Evolutionary conservation across 2,329 filamentous ascomycete genomes (phyloP).

Genomic region (Penicillium sp.): DNA sequence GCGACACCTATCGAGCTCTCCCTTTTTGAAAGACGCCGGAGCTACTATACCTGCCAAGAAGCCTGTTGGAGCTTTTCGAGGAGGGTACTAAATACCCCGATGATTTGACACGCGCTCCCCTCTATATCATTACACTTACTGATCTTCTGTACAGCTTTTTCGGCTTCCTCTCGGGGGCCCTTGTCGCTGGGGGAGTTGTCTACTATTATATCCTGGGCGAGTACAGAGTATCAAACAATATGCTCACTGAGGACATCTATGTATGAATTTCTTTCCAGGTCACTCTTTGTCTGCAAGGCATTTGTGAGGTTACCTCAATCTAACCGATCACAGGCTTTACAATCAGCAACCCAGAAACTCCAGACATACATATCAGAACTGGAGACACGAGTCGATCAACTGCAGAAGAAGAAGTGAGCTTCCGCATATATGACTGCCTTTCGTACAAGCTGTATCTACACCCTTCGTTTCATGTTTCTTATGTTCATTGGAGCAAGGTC

Average conservation of each 20-base stretch:
- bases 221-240: constrained; percentile 90
- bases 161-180: constrained; percentile 86
- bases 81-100: constrained; percentile 59
- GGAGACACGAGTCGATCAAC: constrained; percentile 75
- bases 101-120: not conserved
- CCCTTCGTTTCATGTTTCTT: constrained; percentile 8
- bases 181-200: constrained; percentile 76
- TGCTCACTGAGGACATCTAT: constrained; percentile 94
- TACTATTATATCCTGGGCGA: constrained; percentile 94
- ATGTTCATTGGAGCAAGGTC: not conserved
- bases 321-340: constrained; percentile 67
- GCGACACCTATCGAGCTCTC: constrained; percentile 44
- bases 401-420: constrained; percentile 69
- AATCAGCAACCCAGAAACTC: constrained; percentile 84
- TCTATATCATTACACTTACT: not conserved
- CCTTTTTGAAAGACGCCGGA: constrained; percentile 41
- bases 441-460: constrained; percentile 14
- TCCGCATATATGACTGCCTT: constrained; percentile 5
- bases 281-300: not conserved
- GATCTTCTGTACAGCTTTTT: constrained; percentile 66
- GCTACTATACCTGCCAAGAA: constrained; percentile 60
- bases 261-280: constrained; percentile 61
- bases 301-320: not conserved
- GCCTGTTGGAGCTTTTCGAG: constrained; percentile 72
- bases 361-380: constrained; percentile 81